Base-by-base conservation (phyloP, 306 rosid species). In the Vigna trinervia region DNA sequence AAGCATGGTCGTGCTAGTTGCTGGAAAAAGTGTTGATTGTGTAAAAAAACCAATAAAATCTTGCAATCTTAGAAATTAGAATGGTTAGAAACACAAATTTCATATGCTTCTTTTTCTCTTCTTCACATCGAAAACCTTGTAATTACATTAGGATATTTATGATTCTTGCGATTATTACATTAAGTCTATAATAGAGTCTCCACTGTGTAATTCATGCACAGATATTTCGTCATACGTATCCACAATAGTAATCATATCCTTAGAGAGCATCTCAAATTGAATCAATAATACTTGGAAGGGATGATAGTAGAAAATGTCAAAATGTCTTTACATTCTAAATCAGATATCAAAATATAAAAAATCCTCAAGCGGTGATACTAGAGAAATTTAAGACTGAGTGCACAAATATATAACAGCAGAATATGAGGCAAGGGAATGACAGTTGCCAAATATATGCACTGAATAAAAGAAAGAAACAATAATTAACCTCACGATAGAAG, bases 391-490 rank as follows among this genome's bases (percentile, higher is more conserved):
- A 64, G 59, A 22, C 1, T 47, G 48, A 34, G 3, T 22, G 15
- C 69, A 79, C 9, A 52, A 48, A 30, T 32, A 71, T 38, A 70
- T 83, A 34, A 41, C 12, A 14, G 38, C 70, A 79, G 65, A 69
- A 54, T 34, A 54, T 67, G 86, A 61, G 23, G 68, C 19, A 69
- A 15, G 32, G 41, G 32, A 69, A 32, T 52, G 20, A n/a, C 12
- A 60, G 74, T 30, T 51, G 48, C 62, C 51, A 32, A 59, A 51
- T 34, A 63, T 63, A 56, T 17, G 53, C 47, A 47, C 22, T 22
- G 17, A 46, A 70, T 74, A 34, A 36, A 75, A 71, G 36, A 19
- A 41, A 47, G 72, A 84, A 84, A 65, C 76, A 79, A 56, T 17
- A 38, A 23, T 8, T 23, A 46, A 34, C 56, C 57, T 26, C 22